These are phyloP conservation scores for Tolypocladium tropicale DNA, from an alignment of 2,329 filamentous ascomycete genomes.

Conservation along the genomic window DNA sequence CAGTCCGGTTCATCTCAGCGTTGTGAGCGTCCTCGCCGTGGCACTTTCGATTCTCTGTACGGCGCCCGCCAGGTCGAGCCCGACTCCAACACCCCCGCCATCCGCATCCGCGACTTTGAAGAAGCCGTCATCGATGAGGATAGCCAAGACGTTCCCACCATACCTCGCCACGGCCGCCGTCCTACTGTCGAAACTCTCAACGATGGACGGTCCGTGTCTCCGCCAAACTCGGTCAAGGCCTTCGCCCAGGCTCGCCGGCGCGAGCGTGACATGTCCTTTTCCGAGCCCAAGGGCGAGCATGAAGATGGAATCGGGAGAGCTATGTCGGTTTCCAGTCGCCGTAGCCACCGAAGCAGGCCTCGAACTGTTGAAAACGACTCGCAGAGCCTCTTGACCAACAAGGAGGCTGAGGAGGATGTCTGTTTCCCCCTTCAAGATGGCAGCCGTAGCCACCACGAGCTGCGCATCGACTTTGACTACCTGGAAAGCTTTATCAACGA, in stretches of 20 bases:
- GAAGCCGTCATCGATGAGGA: slow-evolving; percentile 71
- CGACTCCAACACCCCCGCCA: slow-evolving; percentile 23
- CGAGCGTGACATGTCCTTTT: slow-evolving; percentile 58
- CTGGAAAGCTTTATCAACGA: slow-evolving; percentile 80
- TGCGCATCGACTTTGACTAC: slow-evolving; percentile 86
- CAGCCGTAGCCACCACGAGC: slow-evolving; percentile 49
- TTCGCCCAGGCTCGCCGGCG: slow-evolving; percentile 86
- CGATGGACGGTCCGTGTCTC: slow-evolving; percentile 63
- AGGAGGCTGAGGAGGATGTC: slow-evolving; percentile 74
- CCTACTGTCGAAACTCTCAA: slow-evolving; percentile 45
- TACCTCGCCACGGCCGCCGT: slow-evolving; percentile 36
- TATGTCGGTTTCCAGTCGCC: slow-evolving; percentile 57
- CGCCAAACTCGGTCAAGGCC: slow-evolving; percentile 94
- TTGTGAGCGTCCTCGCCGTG: slow-evolving; percentile 51
- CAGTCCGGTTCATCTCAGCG: slow-evolving; percentile 52
- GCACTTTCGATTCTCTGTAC: slow-evolving; percentile 64
- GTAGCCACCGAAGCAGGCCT: slow-evolving; percentile 46
- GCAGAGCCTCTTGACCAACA: slow-evolving; percentile 52
- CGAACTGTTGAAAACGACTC: slow-evolving; percentile 52
- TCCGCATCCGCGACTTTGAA: slow-evolving; percentile 69
- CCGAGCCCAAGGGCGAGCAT: slow-evolving; percentile 31
- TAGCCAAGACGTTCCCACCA: slow-evolving; percentile 41
- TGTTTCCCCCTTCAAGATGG: slow-evolving; percentile 77
- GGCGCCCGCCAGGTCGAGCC: slow-evolving; percentile 36
- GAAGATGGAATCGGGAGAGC: slow-evolving; percentile 54